A percentile compares a stretch with the other conserved stretches of the same genome.
Evolutionary conservation across 129 eudicot genomes (phyloP).

Genomic region (Dittrichia graveolens): DNA sequence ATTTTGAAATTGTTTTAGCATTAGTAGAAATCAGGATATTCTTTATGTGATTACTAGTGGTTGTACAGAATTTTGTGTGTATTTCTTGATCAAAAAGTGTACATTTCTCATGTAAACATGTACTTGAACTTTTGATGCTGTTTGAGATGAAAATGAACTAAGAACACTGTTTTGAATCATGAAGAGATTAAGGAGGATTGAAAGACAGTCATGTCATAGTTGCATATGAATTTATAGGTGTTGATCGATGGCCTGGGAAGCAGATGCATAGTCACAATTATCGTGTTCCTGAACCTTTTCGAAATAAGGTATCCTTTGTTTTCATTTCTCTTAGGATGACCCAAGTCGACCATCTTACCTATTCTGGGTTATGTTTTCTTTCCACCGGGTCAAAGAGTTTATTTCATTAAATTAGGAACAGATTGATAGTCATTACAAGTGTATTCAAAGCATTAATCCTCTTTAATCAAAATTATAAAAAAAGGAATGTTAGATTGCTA

Average conservation of each 20-base stretch:
- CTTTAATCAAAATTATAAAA: background rate
- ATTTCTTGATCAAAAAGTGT: constrained; percentile 2
- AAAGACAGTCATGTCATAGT: background rate
- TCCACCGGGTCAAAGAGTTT: background rate
- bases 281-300: constrained; percentile 77
- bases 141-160: background rate
- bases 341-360: background rate
- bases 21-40: background rate
- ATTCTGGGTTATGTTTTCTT: constrained; percentile 6
- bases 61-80: background rate
- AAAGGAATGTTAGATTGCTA: background rate
- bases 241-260: constrained; percentile 85
- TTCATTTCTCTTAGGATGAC: background rate
- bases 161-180: constrained; percentile 12
- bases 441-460: background rate
- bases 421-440: background rate
- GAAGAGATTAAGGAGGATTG: background rate
- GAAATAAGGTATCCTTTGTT: constrained; percentile 52
- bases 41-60: background rate
- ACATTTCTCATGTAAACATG: background rate
- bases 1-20: background rate
- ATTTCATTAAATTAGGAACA: background rate
- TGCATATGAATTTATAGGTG: constrained; percentile 44
- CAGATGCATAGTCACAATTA: constrained; percentile 95
- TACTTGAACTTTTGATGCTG: background rate